Percentiles rank a stretch among this genome's conserved stretches.
Conservation (phyloP, 345 rosid species). For the Citrus glauca region DNA sequence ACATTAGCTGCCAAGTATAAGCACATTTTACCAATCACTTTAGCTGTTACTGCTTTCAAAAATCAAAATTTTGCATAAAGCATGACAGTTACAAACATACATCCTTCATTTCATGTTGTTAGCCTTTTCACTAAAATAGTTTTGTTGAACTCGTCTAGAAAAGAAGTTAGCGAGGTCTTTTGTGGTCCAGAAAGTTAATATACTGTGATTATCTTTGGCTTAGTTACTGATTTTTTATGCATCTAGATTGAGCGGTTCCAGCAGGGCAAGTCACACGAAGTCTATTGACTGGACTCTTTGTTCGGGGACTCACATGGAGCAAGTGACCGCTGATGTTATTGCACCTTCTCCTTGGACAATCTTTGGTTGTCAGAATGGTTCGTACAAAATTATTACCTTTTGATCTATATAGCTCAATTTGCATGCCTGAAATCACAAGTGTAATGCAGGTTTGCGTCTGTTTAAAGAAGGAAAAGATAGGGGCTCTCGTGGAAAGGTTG, state of each 20-base stretch:
- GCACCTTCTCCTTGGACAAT: constrained; percentile 97
- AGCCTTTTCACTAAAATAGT: background rate
- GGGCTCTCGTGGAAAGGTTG: constrained; percentile 64
- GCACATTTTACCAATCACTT: background rate
- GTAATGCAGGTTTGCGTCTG: constrained; percentile 71
- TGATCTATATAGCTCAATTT: constrained; percentile 7
- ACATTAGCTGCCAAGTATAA: background rate
- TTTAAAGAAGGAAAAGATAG: constrained; percentile 91
- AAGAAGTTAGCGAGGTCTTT: background rate
- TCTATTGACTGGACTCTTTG: constrained; percentile 78
- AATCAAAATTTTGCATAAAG: background rate
- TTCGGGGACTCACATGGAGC: constrained; percentile 50
- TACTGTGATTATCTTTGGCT: constrained; percentile 8
- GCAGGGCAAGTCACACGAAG: constrained; percentile 33
- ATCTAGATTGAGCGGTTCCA: constrained; percentile 62
- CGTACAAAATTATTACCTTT: background rate
- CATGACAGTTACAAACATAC: background rate
- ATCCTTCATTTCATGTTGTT: background rate
- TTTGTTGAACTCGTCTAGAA: background rate
- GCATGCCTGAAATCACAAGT: constrained; percentile 15
- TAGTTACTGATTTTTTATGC: constrained; percentile 9
- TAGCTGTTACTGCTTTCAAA: background rate
- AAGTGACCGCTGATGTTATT: constrained; percentile 71
- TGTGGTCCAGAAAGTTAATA: background rate
- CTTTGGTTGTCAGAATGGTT: constrained; percentile 93